Evolutionary conservation across 768 basidiomycete species (phyloP).

Genomic region (Pleurotus citrinopileatus): DNA sequence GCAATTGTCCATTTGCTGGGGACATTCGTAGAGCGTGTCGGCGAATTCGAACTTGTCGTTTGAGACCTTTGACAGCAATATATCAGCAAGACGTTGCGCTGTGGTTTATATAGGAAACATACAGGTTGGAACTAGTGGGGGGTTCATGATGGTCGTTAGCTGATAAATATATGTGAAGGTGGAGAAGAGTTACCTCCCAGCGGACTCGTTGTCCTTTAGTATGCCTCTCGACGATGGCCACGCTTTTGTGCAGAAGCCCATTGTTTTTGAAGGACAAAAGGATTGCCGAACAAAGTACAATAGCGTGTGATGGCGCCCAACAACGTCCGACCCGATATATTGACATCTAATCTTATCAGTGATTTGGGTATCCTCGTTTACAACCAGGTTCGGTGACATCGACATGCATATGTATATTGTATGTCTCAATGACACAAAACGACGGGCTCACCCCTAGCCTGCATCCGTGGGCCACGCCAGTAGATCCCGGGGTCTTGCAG

Average conservation of each 20-base stretch:
- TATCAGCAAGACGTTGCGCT: background rate
- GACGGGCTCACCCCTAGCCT: too few relatives aligned
- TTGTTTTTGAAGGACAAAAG: background rate
- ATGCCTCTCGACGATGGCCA: background rate
- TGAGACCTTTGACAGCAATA: background rate
- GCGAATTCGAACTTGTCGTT: background rate
- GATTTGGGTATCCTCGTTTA: too few relatives aligned
- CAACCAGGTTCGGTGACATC: too few relatives aligned
- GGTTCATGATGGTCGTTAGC: background rate
- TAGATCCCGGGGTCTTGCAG: too few relatives aligned
- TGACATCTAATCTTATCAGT: background rate
- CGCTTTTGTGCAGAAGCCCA: background rate
- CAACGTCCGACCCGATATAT: background rate
- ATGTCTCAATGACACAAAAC: too few relatives aligned
- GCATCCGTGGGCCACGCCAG: too few relatives aligned
- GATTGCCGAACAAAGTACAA: background rate
- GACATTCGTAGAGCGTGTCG: background rate
- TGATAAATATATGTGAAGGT: background rate
- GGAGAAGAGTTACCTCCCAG: background rate
- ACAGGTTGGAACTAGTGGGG: background rate
- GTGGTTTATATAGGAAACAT: background rate
- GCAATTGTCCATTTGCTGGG: background rate
- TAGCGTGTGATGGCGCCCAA: background rate
- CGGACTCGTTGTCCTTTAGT: background rate
- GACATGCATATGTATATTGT: too few relatives aligned